Percentiles rank a stretch among this genome's conserved stretches.
Conservation (phyloP, 768 basidiomycete genomes). For the Naematelia encephala region DNA sequence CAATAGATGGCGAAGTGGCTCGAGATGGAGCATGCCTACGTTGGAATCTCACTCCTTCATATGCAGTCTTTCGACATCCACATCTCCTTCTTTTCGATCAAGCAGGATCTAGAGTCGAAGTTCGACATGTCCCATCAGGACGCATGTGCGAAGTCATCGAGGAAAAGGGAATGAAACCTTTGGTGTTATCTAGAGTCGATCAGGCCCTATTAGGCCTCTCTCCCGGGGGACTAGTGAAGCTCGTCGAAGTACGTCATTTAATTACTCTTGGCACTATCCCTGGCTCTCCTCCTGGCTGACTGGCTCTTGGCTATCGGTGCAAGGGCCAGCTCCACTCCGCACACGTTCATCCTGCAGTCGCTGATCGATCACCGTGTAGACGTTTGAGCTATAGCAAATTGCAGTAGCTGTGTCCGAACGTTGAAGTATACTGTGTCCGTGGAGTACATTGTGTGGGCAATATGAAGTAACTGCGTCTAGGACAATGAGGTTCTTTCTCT, state of each 20-base stretch:
- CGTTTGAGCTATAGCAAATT: too few relatives aligned
- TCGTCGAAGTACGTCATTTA: constrained; percentile 44
- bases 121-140: constrained; percentile 33
- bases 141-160: constrained; percentile 38
- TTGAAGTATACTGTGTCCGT: too few relatives aligned
- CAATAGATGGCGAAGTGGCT: constrained; percentile 37
- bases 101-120: constrained; percentile 26
- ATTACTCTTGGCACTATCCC: too few relatives aligned
- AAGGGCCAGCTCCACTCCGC: too few relatives aligned
- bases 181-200: constrained; percentile 18
- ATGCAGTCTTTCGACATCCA: constrained; percentile 29
- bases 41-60: constrained; percentile 41
- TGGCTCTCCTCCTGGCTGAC: neutral
- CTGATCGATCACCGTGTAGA: too few relatives aligned
- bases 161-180: constrained; percentile 28
- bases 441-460: too few relatives aligned
- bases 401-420: too few relatives aligned
- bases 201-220: constrained; percentile 27
- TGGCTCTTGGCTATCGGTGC: neutral
- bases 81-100: constrained; percentile 40
- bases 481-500: too few relatives aligned
- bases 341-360: too few relatives aligned
- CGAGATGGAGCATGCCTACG: constrained; percentile 29
- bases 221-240: constrained; percentile 27
- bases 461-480: too few relatives aligned